Evolutionary conservation across 768 basidiomycete species (phyloP).

Genomic region (Rhizopogon vulgaris): DNA sequence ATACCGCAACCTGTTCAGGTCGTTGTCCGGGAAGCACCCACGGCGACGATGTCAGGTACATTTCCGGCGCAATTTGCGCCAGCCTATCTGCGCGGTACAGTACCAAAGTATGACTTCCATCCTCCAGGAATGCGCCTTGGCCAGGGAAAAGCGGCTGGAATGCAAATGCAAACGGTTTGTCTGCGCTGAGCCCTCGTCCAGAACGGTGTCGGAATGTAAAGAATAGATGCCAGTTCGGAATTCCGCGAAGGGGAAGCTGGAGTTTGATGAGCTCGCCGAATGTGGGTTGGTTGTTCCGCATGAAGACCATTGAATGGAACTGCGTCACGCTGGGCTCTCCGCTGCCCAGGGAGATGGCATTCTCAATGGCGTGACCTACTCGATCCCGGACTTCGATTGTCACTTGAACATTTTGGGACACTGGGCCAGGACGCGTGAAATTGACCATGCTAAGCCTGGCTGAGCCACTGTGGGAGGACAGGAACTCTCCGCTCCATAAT

Average conservation of each 20-base stretch:
- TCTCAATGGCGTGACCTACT: constrained; percentile 62
- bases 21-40: constrained; percentile 51
- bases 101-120: constrained; percentile 81
- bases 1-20: constrained; percentile 51
- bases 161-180: constrained; percentile 86
- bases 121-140: constrained; percentile 73
- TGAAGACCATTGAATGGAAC: constrained; percentile 89
- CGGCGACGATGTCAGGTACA: constrained; percentile 70
- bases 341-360: constrained; percentile 74
- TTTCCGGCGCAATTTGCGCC: constrained; percentile 50
- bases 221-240: constrained; percentile 85
- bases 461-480: constrained; percentile 43
- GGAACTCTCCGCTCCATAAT: constrained; percentile 90
- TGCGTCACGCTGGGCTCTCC: constrained; percentile 77
- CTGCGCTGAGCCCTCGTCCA: constrained; percentile 41
- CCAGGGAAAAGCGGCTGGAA: constrained; percentile 85
- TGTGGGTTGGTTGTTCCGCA: constrained; percentile 81
- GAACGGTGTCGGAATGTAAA: constrained; percentile 84
- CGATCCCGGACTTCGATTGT: constrained; percentile 80
- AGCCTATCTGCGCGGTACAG: constrained; percentile 81
- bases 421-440: constrained; percentile 53
- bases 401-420: constrained; percentile 68
- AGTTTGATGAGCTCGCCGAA: constrained; percentile 93
- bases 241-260: constrained; percentile 57
- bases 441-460: constrained; percentile 52